Evolutionary conservation across 2,329 filamentous ascomycete species (phyloP).

Genomic region (Cytospora schulzeri): DNA sequence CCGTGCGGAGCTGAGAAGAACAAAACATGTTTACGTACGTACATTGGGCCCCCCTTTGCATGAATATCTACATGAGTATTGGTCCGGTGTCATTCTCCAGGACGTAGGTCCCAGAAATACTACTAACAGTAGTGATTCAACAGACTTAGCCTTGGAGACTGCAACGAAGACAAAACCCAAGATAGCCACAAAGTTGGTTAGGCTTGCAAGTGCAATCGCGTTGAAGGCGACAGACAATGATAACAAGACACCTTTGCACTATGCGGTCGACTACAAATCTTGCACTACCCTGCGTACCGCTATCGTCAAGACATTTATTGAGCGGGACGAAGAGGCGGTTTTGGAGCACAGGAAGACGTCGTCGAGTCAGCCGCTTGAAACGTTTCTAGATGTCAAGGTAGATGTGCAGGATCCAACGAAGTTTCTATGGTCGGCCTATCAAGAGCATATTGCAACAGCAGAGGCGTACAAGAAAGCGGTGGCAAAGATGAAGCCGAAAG

Average conservation of each 20-base stretch:
- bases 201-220: background rate
- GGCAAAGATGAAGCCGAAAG: no score
- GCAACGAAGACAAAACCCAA: background rate
- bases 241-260: background rate
- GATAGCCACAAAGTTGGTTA: background rate
- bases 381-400: background rate
- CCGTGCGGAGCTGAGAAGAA: background rate
- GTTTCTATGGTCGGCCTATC: background rate
- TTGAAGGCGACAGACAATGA: background rate
- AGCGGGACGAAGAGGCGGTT: background rate
- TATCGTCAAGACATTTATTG: background rate
- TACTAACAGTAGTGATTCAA: no score
- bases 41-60: no score
- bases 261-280: background rate
- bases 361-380: background rate
- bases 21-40: slow-evolving; percentile 1
- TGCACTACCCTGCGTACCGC: background rate
- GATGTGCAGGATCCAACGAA: no score
- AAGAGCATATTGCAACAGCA: background rate
- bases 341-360: rapidly evolving
- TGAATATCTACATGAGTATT: no score
- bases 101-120: no score
- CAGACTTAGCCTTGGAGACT: slow-evolving; percentile 1
- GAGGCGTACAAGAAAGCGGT: background rate
- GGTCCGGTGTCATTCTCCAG: no score